phyloP scores from a whole-genome alignment of 306 rosid species.

The Nissolia schottii region DNA sequence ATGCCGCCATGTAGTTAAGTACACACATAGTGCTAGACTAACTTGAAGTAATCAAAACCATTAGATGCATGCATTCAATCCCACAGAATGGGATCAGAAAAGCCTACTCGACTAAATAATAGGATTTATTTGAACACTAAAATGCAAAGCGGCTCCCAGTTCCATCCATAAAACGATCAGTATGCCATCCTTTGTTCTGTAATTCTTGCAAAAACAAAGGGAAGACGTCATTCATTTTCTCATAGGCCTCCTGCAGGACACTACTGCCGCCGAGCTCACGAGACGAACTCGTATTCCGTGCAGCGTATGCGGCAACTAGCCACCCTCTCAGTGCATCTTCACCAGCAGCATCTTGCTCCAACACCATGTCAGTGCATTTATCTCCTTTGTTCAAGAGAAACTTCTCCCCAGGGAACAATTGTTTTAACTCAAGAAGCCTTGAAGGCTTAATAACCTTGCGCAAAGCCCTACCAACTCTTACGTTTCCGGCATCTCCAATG shows the following conservation, averaged over 20 bases:
- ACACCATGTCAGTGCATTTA: slow-evolving; percentile 68
- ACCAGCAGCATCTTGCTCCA: slow-evolving; percentile 74
- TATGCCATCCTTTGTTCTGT: slow-evolving; percentile 89
- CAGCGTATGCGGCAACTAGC: slow-evolving; percentile 86
- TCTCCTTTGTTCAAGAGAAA: slow-evolving; percentile 54
- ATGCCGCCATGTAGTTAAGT: not conserved
- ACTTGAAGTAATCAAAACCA: not conserved
- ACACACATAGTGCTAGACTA: not conserved
- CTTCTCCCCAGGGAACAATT: slow-evolving; percentile 65
- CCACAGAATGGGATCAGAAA: slow-evolving; percentile 17
- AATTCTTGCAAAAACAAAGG: slow-evolving; percentile 56
- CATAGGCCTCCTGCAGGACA: slow-evolving; percentile 56
- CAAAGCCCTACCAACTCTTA: slow-evolving; percentile 68
- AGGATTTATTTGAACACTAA: slow-evolving; percentile 13
- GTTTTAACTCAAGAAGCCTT: slow-evolving; percentile 50
- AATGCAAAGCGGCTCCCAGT: slow-evolving; percentile 71
- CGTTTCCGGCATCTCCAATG: slow-evolving; percentile 76
- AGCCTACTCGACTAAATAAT: not conserved
- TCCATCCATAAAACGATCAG: slow-evolving; percentile 91
- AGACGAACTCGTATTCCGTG: slow-evolving; percentile 36
- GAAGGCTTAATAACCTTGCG: slow-evolving; percentile 71
- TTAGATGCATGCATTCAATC: not conserved
- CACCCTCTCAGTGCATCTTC: slow-evolving; percentile 96
- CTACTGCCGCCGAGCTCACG: slow-evolving; percentile 31
- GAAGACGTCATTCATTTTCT: slow-evolving; percentile 65